A percentile compares a stretch with the other conserved stretches of the same genome.
Conservation (phyloP, 1,139 yeast species). For the Pichia sp. region DNA sequence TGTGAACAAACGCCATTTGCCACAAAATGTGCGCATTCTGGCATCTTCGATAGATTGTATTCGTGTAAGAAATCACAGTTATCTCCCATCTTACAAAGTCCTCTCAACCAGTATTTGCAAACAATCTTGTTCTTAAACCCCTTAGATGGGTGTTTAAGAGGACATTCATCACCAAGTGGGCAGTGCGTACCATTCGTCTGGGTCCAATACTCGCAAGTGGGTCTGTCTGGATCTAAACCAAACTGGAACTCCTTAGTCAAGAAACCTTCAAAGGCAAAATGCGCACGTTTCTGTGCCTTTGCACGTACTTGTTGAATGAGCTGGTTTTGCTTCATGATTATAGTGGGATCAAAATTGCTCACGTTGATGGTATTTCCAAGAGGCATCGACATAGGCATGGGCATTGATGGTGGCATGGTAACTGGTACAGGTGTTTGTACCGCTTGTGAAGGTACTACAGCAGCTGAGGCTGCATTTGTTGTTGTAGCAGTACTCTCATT, state of each 20-base stretch:
- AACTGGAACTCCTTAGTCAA: conserved; percentile 73
- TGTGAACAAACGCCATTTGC: conserved; percentile 92
- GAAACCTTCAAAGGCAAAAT: conserved; percentile 60
- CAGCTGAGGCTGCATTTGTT: too few species aligned
- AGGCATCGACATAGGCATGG: too few species aligned
- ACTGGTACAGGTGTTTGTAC: not conserved
- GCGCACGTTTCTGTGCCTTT: conserved; percentile 9
- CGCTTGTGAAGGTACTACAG: not conserved
- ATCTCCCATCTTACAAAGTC: conserved; percentile 93
- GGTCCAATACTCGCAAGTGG: conserved; percentile 71
- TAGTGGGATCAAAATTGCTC: conserved; percentile 9
- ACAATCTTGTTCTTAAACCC: conserved; percentile 82
- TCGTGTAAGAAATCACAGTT: conserved; percentile 96
- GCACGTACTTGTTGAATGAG: conserved; percentile 11
- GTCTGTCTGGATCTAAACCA: conserved; percentile 85
- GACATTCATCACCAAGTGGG: conserved; percentile 79
- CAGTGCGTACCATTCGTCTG: conserved; percentile 57
- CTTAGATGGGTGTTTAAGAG: conserved; percentile 81
- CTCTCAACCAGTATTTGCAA: conserved; percentile 97
- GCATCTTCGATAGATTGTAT: conserved; percentile 90
- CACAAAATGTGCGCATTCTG: conserved; percentile 86
- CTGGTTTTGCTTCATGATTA: conserved; percentile 11
- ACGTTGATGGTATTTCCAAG: too few species aligned
- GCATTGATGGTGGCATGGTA: too few species aligned
- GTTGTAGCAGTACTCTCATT: not conserved